Percentiles rank a stretch among this genome's conserved stretches.
These are phyloP conservation scores for Kregervanrija fluxuum DNA, from an alignment of 805 yeast genomes.

Conservation along the genomic window DNA sequence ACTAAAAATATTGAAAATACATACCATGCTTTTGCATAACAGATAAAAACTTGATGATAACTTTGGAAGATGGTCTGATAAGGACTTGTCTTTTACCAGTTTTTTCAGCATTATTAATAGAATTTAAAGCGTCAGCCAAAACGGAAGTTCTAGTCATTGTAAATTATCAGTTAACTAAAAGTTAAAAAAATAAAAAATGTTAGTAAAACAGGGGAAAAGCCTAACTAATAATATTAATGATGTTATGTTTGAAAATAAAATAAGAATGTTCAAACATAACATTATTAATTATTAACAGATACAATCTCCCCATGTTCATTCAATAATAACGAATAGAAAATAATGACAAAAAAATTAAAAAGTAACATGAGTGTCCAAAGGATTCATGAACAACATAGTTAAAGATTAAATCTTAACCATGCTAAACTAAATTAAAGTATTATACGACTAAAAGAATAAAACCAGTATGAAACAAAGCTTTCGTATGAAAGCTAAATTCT, in stretches of 20 bases:
- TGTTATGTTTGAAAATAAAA: no score
- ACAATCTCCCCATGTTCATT: conserved; percentile 12
- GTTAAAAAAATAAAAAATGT: conserved; percentile 14
- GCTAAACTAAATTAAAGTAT: no score
- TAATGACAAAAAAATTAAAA: conserved; percentile 23
- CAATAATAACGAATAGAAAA: conserved; percentile 6
- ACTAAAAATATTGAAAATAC: conserved; percentile 20
- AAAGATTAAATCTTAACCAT: no score
- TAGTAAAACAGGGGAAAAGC: neutral
- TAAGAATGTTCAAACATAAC: neutral
- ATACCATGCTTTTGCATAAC: conserved; percentile 97
- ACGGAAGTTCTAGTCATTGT: conserved; percentile 97
- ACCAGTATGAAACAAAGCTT: no score
- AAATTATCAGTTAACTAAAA: conserved; percentile 8
- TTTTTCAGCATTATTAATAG: conserved; percentile 98
- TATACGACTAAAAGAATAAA: no score
- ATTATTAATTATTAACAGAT: neutral
- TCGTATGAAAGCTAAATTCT: no score
- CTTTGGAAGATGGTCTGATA: conserved; percentile 98
- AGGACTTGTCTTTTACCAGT: conserved; percentile 99
- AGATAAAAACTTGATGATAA: conserved; percentile 91
- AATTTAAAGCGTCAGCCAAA: conserved; percentile 97
- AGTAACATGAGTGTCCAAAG: conserved; percentile 44
- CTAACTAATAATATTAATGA: no score
- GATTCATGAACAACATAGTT: conserved; percentile 33